phyloP scores from a whole-genome alignment of 768 basidiomycete genomes.

The Agaricus blazei region DNA sequence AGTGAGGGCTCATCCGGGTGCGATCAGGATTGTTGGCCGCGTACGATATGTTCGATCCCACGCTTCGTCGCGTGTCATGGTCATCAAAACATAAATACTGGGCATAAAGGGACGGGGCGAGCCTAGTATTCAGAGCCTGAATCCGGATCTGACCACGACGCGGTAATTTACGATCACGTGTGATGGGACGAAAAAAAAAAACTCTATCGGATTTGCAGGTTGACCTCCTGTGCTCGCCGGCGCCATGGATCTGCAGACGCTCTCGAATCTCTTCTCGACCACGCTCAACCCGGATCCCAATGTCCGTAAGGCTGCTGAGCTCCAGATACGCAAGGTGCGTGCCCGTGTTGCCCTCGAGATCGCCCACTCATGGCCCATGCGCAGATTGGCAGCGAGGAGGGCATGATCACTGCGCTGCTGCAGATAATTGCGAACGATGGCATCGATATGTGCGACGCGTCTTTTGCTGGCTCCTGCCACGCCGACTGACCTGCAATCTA shows the following conservation, averaged over 20 bases:
- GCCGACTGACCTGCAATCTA: constrained; percentile 20
- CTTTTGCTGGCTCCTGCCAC: constrained; percentile 9
- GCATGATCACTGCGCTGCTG: constrained; percentile 76
- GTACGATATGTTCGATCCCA: no score
- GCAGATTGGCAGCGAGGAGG: constrained; percentile 75
- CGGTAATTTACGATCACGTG: no score
- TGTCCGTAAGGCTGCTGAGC: constrained; percentile 78
- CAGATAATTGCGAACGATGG: constrained; percentile 80
- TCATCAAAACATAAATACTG: no score
- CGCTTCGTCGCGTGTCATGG: no score
- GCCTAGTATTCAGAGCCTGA: no score
- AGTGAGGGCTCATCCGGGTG: no score
- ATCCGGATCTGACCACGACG: no score
- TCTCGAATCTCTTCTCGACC: constrained; percentile 75
- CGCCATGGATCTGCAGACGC: constrained; percentile 69
- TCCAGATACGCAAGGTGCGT: constrained; percentile 79
- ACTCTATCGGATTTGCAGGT: no score
- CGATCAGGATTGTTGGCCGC: no score
- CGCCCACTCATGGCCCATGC: not conserved
- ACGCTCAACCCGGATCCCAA: constrained; percentile 84
- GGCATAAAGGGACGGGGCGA: no score
- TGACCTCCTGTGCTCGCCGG: not conserved
- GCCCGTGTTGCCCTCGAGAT: no score
- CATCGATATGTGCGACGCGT: constrained; percentile 68
- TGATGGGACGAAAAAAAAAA: no score